Evolutionary conservation across 2,329 filamentous ascomycete species (phyloP).

Genomic region (Cladophialophora yegresii): DNA sequence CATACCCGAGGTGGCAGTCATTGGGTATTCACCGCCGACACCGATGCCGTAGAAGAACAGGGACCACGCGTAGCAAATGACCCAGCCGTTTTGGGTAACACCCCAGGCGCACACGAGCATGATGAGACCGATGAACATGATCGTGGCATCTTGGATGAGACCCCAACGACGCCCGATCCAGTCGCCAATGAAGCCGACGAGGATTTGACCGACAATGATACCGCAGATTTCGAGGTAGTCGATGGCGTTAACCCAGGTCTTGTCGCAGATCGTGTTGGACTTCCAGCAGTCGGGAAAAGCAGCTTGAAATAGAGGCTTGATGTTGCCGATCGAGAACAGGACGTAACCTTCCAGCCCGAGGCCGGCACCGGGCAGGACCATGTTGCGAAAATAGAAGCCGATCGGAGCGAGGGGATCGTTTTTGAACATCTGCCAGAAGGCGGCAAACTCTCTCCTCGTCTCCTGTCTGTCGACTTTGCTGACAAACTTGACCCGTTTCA

Average conservation of each 20-base stretch:
- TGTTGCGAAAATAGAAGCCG: conserved; percentile 85
- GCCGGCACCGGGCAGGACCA: conserved; percentile 88
- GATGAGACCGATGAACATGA: conserved; percentile 91
- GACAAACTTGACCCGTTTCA: conserved; percentile 73
- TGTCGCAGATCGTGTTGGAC: conserved; percentile 64
- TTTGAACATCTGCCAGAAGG: conserved; percentile 79
- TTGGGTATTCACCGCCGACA: conserved; percentile 68
- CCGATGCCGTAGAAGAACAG: conserved; percentile 83
- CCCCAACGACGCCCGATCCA: conserved; percentile 89
- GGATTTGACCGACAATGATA: conserved; percentile 90
- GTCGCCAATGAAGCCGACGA: conserved; percentile 78
- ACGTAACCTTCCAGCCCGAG: conserved; percentile 93
- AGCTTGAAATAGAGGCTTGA: conserved; percentile 75
- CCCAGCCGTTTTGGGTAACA: conserved; percentile 82
- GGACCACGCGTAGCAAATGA: conserved; percentile 94
- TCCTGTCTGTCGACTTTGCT: conserved; percentile 71
- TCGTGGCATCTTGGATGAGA: conserved; percentile 88
- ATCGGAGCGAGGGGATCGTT: conserved; percentile 80
- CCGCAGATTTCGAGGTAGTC: conserved; percentile 91
- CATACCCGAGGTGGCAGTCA: conserved; percentile 94
- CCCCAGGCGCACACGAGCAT: conserved; percentile 95
- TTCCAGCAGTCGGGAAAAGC: conserved; percentile 81
- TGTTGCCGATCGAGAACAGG: conserved; percentile 93
- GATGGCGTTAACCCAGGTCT: conserved; percentile 79
- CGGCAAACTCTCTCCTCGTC: conserved; percentile 64